A percentile compares a stretch with the other conserved stretches of the same genome.
Evolutionary conservation across 441 rosid species (phyloP).

Genomic region (Syzygium syzygioides): DNA sequence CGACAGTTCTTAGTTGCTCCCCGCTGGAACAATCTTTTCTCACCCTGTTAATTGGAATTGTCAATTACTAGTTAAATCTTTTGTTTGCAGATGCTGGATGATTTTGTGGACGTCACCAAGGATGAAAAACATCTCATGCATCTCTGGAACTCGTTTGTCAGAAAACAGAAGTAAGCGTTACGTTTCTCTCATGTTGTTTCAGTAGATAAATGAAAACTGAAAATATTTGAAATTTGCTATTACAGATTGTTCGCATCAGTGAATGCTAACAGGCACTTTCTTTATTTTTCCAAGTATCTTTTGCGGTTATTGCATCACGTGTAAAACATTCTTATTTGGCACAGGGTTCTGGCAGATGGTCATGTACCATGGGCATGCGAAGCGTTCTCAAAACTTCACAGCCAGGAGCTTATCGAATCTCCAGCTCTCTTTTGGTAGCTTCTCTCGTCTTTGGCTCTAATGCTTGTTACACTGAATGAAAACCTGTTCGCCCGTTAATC

Average conservation of each 20-base stretch:
- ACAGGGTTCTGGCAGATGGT: slow-evolving; percentile 51
- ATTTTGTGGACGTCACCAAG: slow-evolving; percentile 46
- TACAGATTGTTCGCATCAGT: background rate
- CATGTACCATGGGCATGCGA: slow-evolving; percentile 55
- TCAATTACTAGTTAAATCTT: background rate
- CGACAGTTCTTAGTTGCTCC: background rate
- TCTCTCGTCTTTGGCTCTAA: background rate
- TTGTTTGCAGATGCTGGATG: slow-evolving; percentile 44
- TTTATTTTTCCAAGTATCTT: background rate
- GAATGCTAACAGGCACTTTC: background rate
- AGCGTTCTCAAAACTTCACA: slow-evolving; percentile 39
- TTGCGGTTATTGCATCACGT: background rate
- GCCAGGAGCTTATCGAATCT: slow-evolving; percentile 21
- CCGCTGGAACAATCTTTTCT: background rate
- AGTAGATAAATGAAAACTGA: background rate
- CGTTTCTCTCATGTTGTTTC: background rate
- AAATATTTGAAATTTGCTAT: background rate
- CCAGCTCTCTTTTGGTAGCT: slow-evolving; percentile 39
- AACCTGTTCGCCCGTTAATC: background rate
- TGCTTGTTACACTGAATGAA: background rate
- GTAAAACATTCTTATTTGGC: background rate
- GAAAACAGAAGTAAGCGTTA: slow-evolving; percentile 32
- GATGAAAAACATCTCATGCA: slow-evolving; percentile 51
- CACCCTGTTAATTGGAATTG: background rate
- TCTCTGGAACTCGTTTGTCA: slow-evolving; percentile 48